A percentile compares a stretch with the other conserved stretches of the same genome.
Conservation (phyloP, 306 rosid species). For the Sicyos edulis region DNA sequence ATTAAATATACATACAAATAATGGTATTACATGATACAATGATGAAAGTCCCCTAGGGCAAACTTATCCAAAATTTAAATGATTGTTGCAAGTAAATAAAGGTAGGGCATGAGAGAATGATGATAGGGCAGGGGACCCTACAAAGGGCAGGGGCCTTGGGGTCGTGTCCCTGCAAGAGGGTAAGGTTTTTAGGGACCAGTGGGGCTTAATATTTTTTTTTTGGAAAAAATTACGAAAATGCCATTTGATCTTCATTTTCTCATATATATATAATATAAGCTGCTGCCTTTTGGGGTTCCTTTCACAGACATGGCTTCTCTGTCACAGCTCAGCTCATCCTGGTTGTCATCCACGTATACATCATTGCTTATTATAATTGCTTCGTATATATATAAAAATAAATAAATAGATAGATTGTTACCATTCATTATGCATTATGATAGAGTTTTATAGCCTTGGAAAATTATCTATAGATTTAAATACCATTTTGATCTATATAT, state of each 20-base stretch:
- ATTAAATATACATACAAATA: not conserved
- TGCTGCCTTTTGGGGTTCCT: not conserved
- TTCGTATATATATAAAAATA: not conserved
- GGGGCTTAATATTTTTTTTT: not conserved
- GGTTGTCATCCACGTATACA: slow-evolving; percentile 19
- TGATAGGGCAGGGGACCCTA: slow-evolving; percentile 10
- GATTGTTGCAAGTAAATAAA: not conserved
- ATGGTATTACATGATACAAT: not conserved
- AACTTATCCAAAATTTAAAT: slow-evolving; percentile 4
- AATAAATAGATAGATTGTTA: too few relatives aligned
- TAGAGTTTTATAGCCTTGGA: too few relatives aligned
- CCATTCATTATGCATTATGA: too few relatives aligned
- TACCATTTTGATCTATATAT: too few relatives aligned
- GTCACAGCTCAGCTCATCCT: slow-evolving; percentile 18
- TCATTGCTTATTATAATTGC: not conserved
- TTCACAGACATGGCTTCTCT: not conserved
- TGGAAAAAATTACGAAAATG: not conserved
- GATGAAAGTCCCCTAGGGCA: not conserved
- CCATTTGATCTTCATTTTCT: not conserved
- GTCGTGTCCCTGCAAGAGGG: too few relatives aligned
- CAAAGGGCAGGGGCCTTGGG: not conserved
- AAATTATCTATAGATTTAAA: too few relatives aligned
- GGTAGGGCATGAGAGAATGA: not conserved
- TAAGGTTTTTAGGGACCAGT: slow-evolving; percentile 3
- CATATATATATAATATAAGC: not conserved